Evolutionary conservation across 2,329 filamentous ascomycete species (phyloP).

Genomic region (Lachnellula occidentalis): DNA sequence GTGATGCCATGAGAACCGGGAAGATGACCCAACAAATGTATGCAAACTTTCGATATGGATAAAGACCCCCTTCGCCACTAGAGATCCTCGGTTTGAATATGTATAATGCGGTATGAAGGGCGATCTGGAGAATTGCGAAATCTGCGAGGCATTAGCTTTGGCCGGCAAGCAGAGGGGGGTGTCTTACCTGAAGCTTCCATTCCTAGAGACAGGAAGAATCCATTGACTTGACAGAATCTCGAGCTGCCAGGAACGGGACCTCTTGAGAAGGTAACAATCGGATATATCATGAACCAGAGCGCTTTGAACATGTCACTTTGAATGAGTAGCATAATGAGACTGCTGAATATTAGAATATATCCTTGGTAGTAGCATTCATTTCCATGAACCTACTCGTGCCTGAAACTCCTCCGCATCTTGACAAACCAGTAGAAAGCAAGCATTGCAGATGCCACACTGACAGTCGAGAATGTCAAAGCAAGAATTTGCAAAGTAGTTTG

Average conservation of each 20-base stretch:
- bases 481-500: slow-evolving; percentile 26
- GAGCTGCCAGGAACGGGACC: slow-evolving; percentile 47
- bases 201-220: slow-evolving; percentile 62
- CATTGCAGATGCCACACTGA: slow-evolving; percentile 53
- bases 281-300: slow-evolving; percentile 61
- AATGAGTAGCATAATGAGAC: slow-evolving; percentile 69
- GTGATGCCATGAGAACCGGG: slow-evolving; percentile 52
- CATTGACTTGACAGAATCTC: slow-evolving; percentile 60
- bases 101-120: slow-evolving; percentile 66
- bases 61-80: slow-evolving; percentile 57
- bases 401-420: slow-evolving; percentile 67
- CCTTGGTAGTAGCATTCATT: neutral
- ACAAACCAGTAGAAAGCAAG: slow-evolving; percentile 66
- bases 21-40: slow-evolving; percentile 52
- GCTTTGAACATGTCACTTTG: slow-evolving; percentile 67
- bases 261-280: slow-evolving; percentile 49
- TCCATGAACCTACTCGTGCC: slow-evolving; percentile 56
- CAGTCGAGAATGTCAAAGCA: slow-evolving; percentile 36
- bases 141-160: slow-evolving; percentile 38
- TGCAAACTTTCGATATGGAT: slow-evolving; percentile 57
- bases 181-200: slow-evolving; percentile 56
- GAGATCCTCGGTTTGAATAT: slow-evolving; percentile 53
- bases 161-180: neutral
- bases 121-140: slow-evolving; percentile 65
- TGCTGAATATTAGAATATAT: slow-evolving; percentile 31